phyloP scores from a whole-genome alignment of 1,139 yeast genomes.

The Hyphopichia khmerensis region DNA sequence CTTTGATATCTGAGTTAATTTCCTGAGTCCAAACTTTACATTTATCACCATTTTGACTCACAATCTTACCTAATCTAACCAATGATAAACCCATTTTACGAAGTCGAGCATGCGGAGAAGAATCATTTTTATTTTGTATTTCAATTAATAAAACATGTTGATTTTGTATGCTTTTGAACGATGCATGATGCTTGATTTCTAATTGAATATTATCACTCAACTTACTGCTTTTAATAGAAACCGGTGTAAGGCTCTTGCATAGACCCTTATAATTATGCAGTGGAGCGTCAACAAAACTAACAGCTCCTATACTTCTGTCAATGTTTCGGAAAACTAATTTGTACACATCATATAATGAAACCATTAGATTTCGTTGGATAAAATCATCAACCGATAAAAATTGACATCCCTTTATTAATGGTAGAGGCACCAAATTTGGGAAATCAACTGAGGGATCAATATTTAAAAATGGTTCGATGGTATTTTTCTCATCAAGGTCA shows the following conservation, averaged over 20 bases:
- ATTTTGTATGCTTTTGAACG: neutral
- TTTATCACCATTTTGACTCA: neutral
- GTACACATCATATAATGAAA: no score
- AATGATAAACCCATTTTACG: constrained; percentile 24
- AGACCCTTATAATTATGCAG: neutral
- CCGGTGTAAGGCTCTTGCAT: neutral
- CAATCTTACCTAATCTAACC: neutral
- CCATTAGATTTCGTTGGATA: no score
- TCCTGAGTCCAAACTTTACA: neutral
- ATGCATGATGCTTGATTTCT: neutral
- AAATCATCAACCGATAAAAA: no score
- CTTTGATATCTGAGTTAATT: neutral
- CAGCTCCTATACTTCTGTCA: no score
- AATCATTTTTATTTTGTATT: constrained; percentile 31
- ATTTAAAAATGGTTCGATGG: no score
- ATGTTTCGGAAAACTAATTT: no score
- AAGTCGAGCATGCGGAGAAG: constrained; percentile 19
- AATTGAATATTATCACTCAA: neutral
- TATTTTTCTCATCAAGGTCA: no score
- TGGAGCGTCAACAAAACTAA: no score
- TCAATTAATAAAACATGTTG: constrained; percentile 17
- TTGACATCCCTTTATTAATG: no score
- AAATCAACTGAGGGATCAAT: no score
- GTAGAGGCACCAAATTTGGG: no score
- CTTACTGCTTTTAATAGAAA: neutral